Evolutionary conservation across 805 yeast genomes (phyloP), one percentile per base, ranked within the genome.

Genomic region (Danielia reshetovae): DNA sequence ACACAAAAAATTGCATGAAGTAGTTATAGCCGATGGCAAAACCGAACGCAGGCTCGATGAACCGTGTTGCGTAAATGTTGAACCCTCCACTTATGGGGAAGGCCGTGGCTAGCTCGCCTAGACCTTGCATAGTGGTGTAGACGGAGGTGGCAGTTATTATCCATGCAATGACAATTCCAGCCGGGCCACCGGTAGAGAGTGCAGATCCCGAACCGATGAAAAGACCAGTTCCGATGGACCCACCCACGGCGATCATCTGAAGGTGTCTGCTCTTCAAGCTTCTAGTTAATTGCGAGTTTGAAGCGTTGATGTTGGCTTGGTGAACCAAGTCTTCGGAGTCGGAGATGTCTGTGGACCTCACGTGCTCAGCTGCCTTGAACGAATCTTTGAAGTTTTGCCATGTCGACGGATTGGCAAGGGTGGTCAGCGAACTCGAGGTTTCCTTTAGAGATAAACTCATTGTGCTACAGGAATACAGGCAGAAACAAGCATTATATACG

Each of bases 241-340:
- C 89, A 46, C 90, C 93, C 42, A 85, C 68, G 32, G 93, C 88
- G 60, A 85, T 85, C 86, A 83, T 79, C 40, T 81, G 79, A 46
- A 85, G 59, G 55, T 85, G 90, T 52, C 89, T 70, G 27, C 75
- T 72, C 48, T 74, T 77, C 34, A 46, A 41, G 17, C 35, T 35
- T 31, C 40, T 43, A 11, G 45, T 29, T n/a, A 45, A 45, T 29
- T 38, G 43, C 21, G 51, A 46, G 32, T 46, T 48, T 23, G 59
- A 55, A 2, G 59, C 43, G 18, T 48, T 42, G 15, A 54, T 30
- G 27, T 59, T 59, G 30, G 59, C 59, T 37, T 38, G 51, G 36
- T 61, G 61, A 29, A 62, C 45, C 14, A 54, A 57, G 18, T 52
- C 49, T 30, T 58, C 43, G 26, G 49, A 49, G 14, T 33, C 41